Conservation (phyloP, 768 basidiomycete genomes). For the Polyporus arcularius region DNA sequence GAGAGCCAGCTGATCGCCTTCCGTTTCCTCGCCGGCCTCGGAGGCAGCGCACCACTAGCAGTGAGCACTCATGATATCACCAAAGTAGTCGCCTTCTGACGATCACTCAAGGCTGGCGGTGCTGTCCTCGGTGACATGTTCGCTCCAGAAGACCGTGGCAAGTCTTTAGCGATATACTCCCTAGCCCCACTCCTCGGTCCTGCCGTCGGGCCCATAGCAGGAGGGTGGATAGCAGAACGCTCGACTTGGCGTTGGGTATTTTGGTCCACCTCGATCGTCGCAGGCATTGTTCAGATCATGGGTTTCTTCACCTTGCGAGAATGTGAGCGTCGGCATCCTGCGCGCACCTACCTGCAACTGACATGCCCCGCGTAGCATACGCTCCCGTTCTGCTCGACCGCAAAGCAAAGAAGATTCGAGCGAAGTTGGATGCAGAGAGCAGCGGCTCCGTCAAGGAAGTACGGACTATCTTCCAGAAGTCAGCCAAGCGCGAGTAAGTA, state of each 20-base stretch:
- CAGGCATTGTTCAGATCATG: constrained; percentile 51
- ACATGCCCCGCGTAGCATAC: constrained; percentile 22
- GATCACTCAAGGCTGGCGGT: constrained; percentile 46
- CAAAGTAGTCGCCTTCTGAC: too few species aligned
- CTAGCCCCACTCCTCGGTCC: constrained; percentile 69
- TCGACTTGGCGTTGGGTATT: constrained; percentile 41
- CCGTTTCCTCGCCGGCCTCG: constrained; percentile 68
- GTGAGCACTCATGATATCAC: constrained; percentile 25
- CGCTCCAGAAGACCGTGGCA: constrained; percentile 61
- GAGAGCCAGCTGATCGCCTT: constrained; percentile 63
- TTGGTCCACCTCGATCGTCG: constrained; percentile 67
- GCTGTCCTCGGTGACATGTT: constrained; percentile 70
- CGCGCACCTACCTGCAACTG: neutral
- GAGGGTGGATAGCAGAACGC: constrained; percentile 62
- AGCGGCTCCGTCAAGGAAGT: constrained; percentile 38
- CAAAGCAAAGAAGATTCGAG: constrained; percentile 51
- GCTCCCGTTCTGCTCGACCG: constrained; percentile 41
- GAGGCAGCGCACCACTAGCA: constrained; percentile 69
- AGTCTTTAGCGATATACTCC: constrained; percentile 64
- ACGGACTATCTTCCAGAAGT: constrained; percentile 47
- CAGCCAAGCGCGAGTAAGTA: constrained; percentile 40
- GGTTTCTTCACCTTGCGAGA: constrained; percentile 63
- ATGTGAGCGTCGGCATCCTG: constrained; percentile 41
- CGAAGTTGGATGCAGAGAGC: constrained; percentile 47
- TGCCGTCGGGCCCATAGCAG: constrained; percentile 63